phyloP scores from a whole-genome alignment of 1,284 basidiomycete genomes.

The Earliella scabrosa region DNA sequence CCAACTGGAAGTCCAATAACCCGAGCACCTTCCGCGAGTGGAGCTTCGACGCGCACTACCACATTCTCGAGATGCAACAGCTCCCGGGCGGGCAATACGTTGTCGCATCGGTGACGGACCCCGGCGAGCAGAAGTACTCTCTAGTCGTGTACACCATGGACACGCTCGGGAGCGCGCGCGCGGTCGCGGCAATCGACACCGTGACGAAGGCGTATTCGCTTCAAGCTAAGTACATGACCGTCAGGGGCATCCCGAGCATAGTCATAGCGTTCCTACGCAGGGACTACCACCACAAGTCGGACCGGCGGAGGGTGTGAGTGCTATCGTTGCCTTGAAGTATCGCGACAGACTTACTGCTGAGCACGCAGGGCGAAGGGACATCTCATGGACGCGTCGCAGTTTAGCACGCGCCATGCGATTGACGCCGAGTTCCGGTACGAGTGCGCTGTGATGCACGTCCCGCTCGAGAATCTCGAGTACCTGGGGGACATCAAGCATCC shows the following conservation, averaged over 20 bases:
- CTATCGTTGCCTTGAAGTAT: slow-evolving; percentile 22
- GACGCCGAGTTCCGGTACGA: slow-evolving; percentile 48
- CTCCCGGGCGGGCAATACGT: slow-evolving; percentile 75
- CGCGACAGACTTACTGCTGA: not conserved
- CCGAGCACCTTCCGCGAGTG: slow-evolving; percentile 32
- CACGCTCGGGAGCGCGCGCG: slow-evolving; percentile 48
- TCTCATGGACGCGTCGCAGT: slow-evolving; percentile 39
- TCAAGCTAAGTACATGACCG: slow-evolving; percentile 64
- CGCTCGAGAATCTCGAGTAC: slow-evolving; percentile 53
- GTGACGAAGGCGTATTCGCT: slow-evolving; percentile 59
- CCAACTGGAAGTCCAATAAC: slow-evolving; percentile 28
- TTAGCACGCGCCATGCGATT: slow-evolving; percentile 17
- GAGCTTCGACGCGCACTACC: slow-evolving; percentile 44
- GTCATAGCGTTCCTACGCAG: slow-evolving; percentile 57
- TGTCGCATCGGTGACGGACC: slow-evolving; percentile 60
- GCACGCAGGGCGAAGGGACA: slow-evolving; percentile 28
- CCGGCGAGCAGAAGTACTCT: slow-evolving; percentile 46
- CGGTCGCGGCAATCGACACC: slow-evolving; percentile 56
- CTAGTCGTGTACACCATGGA: slow-evolving; percentile 63
- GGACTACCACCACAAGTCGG: slow-evolving; percentile 29
- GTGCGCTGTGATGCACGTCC: slow-evolving; percentile 49
- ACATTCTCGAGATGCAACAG: slow-evolving; percentile 60
- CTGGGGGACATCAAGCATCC: slow-evolving; percentile 51
- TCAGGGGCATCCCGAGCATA: slow-evolving; percentile 53
- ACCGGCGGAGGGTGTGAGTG: slow-evolving; percentile 24